A percentile compares a stretch with the other conserved stretches of the same genome.
Conservation (phyloP, 805 yeast species). For the Wickerhamomyces xylosicus region DNA sequence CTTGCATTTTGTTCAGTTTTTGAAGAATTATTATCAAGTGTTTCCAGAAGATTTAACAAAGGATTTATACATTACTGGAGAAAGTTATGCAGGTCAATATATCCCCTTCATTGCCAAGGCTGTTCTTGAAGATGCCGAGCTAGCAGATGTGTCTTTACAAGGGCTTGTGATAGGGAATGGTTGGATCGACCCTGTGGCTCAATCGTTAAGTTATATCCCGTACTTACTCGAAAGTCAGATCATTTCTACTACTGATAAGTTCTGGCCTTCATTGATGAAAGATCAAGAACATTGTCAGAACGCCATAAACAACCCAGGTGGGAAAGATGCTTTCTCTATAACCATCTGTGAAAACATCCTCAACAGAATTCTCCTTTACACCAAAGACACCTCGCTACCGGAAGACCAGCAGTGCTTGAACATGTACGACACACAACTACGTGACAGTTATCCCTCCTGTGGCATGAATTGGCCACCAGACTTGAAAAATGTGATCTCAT, state of each 20-base stretch:
- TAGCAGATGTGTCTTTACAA: constrained; percentile 31
- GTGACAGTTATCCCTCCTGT: constrained; percentile 74
- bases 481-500: constrained; percentile 39
- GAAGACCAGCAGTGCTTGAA: constrained; percentile 54
- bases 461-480: constrained; percentile 90
- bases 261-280: constrained; percentile 30
- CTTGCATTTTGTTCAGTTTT: constrained; percentile 50
- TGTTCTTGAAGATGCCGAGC: constrained; percentile 37
- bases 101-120: constrained; percentile 78
- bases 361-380: constrained; percentile 19
- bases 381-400: constrained; percentile 22
- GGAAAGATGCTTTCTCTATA: constrained; percentile 21
- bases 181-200: constrained; percentile 85
- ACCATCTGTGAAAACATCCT: constrained; percentile 35
- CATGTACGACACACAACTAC: constrained; percentile 69
- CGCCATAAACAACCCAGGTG: constrained; percentile 25
- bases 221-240: constrained; percentile 52
- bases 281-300: constrained; percentile 56
- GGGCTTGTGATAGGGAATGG: constrained; percentile 86
- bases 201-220: constrained; percentile 72
- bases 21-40: constrained; percentile 51
- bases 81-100: constrained; percentile 95
- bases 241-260: constrained; percentile 29
- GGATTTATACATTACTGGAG: constrained; percentile 80
- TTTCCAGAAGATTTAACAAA: constrained; percentile 65